phyloP scores from a whole-genome alignment of 441 rosid species.

The Erodium trifolium region DNA sequence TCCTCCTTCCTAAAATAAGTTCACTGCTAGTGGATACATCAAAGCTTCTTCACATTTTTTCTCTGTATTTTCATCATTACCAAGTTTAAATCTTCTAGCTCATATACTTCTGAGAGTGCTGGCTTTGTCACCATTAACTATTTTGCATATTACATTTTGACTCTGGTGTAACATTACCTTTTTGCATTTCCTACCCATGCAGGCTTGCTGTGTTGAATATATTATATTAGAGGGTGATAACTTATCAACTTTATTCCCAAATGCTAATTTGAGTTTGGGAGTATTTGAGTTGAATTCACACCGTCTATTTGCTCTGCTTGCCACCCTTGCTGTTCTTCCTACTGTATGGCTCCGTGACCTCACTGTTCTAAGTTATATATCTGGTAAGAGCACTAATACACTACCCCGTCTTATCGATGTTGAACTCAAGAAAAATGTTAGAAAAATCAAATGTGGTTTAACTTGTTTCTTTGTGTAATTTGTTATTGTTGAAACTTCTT shows the following conservation, averaged over 20 bases:
- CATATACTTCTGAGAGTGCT: background rate
- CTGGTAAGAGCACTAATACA: slow-evolving; percentile 40
- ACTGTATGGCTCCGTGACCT: slow-evolving; percentile 91
- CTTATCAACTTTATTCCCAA: slow-evolving; percentile 71
- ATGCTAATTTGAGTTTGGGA: slow-evolving; percentile 51
- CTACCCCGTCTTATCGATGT: slow-evolving; percentile 4
- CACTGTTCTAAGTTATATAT: slow-evolving; percentile 70
- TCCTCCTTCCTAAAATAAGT: background rate
- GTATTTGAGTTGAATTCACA: slow-evolving; percentile 44
- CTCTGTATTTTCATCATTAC: background rate
- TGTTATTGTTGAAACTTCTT: background rate
- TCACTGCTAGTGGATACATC: background rate
- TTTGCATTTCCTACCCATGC: slow-evolving; percentile 18
- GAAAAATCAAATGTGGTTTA: background rate
- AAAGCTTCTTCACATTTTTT: slow-evolving; percentile 1
- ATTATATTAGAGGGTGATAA: slow-evolving; percentile 84
- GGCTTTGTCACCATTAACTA: background rate
- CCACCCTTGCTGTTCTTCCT: slow-evolving; percentile 73
- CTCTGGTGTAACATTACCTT: background rate
- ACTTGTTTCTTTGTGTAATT: background rate
- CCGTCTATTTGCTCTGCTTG: slow-evolving; percentile 58
- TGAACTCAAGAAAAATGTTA: background rate
- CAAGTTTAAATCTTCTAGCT: background rate
- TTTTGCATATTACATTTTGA: too few species aligned
- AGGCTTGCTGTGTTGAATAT: slow-evolving; percentile 90